phyloP scores from a whole-genome alignment of 1,284 basidiomycete genomes.

The Sphagnurus paluster region DNA sequence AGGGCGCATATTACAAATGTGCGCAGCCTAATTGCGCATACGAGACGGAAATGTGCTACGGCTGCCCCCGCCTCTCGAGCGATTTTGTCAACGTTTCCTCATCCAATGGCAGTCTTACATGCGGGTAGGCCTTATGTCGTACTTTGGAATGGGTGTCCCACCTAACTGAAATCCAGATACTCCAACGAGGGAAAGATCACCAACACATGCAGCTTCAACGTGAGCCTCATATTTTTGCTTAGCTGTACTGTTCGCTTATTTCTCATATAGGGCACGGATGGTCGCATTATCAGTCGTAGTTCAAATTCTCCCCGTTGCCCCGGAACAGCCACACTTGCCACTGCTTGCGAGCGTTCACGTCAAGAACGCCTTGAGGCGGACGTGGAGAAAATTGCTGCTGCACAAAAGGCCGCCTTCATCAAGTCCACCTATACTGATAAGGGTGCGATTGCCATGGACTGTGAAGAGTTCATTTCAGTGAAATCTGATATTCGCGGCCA shows the following conservation, averaged over 20 bases:
- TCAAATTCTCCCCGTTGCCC: neutral
- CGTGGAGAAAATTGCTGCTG: too few species aligned
- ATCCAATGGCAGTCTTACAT: neutral
- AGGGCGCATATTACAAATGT: neutral
- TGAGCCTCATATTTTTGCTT: neutral
- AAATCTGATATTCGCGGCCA: too few species aligned
- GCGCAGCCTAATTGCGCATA: neutral
- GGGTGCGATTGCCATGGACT: too few species aligned
- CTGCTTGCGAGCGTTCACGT: too few species aligned
- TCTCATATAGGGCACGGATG: neutral
- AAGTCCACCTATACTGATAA: too few species aligned
- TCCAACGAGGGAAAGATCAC: neutral
- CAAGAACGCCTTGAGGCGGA: too few species aligned
- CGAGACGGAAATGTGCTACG: neutral
- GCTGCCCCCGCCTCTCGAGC: neutral
- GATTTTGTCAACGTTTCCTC: neutral
- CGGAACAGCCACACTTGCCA: neutral
- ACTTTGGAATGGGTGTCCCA: neutral
- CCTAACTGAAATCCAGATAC: neutral
- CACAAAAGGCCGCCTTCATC: too few species aligned
- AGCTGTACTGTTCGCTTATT: neutral
- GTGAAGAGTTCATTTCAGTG: too few species aligned
- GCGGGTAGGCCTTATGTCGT: neutral
- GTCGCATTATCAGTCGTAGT: neutral
- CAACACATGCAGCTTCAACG: slow-evolving; percentile 1